Evolutionary conservation across 768 basidiomycete genomes (phyloP).

Genomic region (Calocera cornea): DNA sequence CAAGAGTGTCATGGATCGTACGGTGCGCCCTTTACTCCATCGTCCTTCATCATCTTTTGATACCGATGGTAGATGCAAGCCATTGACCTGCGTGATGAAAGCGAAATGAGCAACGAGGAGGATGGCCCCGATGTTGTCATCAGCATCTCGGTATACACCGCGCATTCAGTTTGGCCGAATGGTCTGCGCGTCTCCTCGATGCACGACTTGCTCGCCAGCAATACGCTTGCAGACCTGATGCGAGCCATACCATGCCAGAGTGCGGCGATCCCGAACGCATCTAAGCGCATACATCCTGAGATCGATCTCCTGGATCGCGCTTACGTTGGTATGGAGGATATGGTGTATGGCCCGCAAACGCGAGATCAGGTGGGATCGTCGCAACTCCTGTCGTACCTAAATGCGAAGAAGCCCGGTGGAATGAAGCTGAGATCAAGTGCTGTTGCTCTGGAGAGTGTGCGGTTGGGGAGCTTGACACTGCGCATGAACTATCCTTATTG

Average conservation of each 20-base stretch:
- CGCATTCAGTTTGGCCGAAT: background rate
- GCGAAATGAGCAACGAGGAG: background rate
- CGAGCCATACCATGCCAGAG: background rate
- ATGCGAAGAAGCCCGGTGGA: background rate
- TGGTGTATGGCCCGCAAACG: background rate
- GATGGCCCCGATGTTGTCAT: background rate
- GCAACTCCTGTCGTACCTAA: background rate
- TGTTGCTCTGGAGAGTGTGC: background rate
- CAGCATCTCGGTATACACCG: background rate
- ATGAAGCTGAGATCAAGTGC: background rate
- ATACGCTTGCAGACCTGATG: background rate
- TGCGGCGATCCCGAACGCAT: background rate
- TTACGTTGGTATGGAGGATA: background rate
- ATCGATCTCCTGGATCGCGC: background rate
- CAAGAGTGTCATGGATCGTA: background rate
- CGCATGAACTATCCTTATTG: constrained; percentile 67
- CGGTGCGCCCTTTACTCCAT: background rate
- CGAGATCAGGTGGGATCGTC: background rate
- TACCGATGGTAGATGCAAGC: background rate
- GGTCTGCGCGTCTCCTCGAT: background rate
- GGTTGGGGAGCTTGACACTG: constrained; percentile 41
- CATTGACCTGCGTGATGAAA: background rate
- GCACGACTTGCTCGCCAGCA: background rate
- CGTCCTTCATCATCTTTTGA: background rate
- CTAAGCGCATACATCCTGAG: background rate